phyloP scores from a whole-genome alignment of 495 filamentous ascomycete genomes.

The Xylaria grammica region DNA sequence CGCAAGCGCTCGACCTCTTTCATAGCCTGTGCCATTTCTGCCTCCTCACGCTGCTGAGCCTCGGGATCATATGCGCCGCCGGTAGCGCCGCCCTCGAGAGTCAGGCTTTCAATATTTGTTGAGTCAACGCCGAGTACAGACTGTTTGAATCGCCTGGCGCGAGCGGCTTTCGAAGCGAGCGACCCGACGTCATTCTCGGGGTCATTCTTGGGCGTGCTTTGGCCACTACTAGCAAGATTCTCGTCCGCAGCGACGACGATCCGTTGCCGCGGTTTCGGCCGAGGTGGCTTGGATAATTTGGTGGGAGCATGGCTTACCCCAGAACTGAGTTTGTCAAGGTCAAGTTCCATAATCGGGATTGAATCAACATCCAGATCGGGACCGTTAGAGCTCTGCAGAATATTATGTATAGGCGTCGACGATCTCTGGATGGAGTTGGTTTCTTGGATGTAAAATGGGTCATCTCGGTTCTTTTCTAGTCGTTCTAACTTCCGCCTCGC shows the following conservation, averaged over 20 bases:
- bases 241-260: constrained; percentile 70
- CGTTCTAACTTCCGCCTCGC: constrained; percentile 71
- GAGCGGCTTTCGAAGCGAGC: constrained; percentile 38
- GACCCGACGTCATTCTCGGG: constrained; percentile 49
- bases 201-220: constrained; percentile 50
- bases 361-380: constrained; percentile 85
- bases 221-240: constrained; percentile 48
- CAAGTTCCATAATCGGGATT: constrained; percentile 92
- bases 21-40: constrained; percentile 83
- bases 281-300: constrained; percentile 27
- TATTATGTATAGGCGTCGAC: constrained; percentile 74
- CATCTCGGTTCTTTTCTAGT: constrained; percentile 80
- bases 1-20: constrained; percentile 83
- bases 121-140: constrained; percentile 82
- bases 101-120: constrained; percentile 71
- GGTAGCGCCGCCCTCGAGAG: constrained; percentile 57
- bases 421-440: constrained; percentile 52
- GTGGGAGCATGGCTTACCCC: constrained; percentile 30
- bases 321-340: constrained; percentile 60
- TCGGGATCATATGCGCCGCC: constrained; percentile 52
- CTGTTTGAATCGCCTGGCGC: constrained; percentile 48
- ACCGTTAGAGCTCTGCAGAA: constrained; percentile 69
- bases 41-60: constrained; percentile 67
- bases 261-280: constrained; percentile 47
- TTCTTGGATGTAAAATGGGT: constrained; percentile 90